phyloP scores from a whole-genome alignment of 495 filamentous ascomycete genomes.

The Apodospora peruviana region DNA sequence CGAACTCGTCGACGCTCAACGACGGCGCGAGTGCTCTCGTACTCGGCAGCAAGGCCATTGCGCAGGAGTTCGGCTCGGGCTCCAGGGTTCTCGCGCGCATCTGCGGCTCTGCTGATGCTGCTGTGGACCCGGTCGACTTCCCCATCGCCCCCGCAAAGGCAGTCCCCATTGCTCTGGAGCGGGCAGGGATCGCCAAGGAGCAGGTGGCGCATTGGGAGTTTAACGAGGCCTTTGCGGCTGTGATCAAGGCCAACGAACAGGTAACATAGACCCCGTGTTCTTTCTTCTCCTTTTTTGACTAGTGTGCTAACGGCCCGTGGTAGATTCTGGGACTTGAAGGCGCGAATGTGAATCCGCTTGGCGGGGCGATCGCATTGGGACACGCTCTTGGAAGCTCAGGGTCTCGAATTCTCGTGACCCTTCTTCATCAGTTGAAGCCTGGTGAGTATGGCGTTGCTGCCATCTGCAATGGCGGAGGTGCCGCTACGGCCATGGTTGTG shows the following conservation, averaged over 20 bases:
- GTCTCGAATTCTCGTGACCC: slow-evolving; percentile 81
- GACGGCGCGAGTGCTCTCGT: slow-evolving; percentile 93
- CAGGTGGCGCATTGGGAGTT: slow-evolving; percentile 95
- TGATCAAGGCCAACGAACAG: slow-evolving; percentile 93
- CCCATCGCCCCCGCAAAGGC: slow-evolving; percentile 89
- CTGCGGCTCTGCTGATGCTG: slow-evolving; percentile 81
- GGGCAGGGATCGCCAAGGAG: slow-evolving; percentile 81
- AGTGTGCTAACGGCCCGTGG: slow-evolving; percentile 11
- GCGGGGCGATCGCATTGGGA: slow-evolving; percentile 90
- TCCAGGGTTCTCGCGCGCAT: slow-evolving; percentile 80
- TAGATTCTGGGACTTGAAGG: slow-evolving; percentile 73
- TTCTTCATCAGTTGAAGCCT: slow-evolving; percentile 82
- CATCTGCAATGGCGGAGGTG: slow-evolving; percentile 95
- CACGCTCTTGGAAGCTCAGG: slow-evolving; percentile 94
- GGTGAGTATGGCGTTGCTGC: slow-evolving; percentile 93
- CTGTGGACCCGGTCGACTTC: slow-evolving; percentile 91
- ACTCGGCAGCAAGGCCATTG: slow-evolving; percentile 68
- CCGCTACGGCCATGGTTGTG: slow-evolving; percentile 86
- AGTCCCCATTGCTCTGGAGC: slow-evolving; percentile 80
- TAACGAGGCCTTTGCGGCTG: slow-evolving; percentile 95
- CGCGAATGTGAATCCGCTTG: slow-evolving; percentile 77
- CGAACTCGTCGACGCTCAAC: slow-evolving; percentile 87
- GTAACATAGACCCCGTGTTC: slow-evolving; percentile 32
- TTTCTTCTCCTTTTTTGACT: not conserved
- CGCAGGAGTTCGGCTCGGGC: slow-evolving; percentile 63